Base-by-base conservation (phyloP, 106 monocot genomes). In the Cymbidium sinense region DNA sequence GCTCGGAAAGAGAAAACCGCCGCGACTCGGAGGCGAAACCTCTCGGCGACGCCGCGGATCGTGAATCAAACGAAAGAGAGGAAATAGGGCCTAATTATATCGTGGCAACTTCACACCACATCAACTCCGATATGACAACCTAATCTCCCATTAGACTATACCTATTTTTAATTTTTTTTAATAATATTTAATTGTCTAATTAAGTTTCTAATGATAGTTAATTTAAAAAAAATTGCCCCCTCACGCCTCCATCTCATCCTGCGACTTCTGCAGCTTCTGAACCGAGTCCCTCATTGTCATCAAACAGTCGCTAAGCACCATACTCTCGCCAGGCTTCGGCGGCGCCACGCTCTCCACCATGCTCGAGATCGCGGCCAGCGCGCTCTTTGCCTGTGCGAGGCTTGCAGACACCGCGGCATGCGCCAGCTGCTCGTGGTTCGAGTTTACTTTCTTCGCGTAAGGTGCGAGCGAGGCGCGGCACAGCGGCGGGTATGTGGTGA, bases 271-370 rank as follows among this genome's bases (percentile, higher is more conserved):
- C 71, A 71, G 35, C 37, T 71, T 7, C 71, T 39, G 34, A 33
- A 71, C 71, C 19, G 71, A 35, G 71, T 71, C 71, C 37, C 71
- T 33, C 71, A 71, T 39, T 37, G 29, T n/a, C 71, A n/a, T 71
- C 36, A 35, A 7, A 39, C 71, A 71, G 9, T 71, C 71, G n/a
- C 21, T 8, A 7, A 71, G 71, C 71, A 35, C 37, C 37, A 12
- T 4, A 7, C 18, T 20, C 20, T 71, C 71, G 1, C 23, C 71
- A 6, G 37, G 71, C 17, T 71, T 71, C 71, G n/a, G 37, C 71
- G 30, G 30, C 12, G 18, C n/a, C 13, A 20, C 71, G 71, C 71
- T 37, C 7, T 31, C 33, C 30, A 33, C 69, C 2, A 15, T 15
- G 69, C 7, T 71, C 35, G 71, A 36, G 36, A 71, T 33, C 36